Evolutionary conservation across 2,329 filamentous ascomycete genomes (phyloP), one percentile per base, ranked within the genome.

Genomic region (Sporothrix phasma): DNA sequence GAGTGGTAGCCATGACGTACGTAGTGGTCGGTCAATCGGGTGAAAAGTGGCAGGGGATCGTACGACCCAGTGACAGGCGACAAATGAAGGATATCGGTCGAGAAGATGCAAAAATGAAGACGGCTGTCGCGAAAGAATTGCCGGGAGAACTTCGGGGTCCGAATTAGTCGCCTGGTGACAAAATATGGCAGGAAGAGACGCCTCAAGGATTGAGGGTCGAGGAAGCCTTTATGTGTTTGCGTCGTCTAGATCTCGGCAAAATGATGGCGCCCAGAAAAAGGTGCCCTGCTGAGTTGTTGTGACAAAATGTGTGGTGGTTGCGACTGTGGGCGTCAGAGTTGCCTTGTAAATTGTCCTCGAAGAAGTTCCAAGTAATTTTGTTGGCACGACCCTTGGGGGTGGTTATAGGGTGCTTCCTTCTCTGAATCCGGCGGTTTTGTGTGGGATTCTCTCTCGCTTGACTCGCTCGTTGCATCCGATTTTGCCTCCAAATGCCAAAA

Each of bases 1-100:
- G 61, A 26, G 61, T 68, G 70, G 67, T 72, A 66, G 73, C 68
- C 73, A 76, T 75, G 68, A 26, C 62, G 63, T 26, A 24, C 5
- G 22, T 6, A 22, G n/a, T 31, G 5, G 29, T 39, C 31, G n/a
- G 19, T 29, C 22, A 22, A 15, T 61, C n/a, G 47, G 47, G 11
- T 13, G 29, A 8, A 26, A 51, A n/a, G 37, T 29, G 64, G 22
- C 13, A 41, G 34, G 22, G 19, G 34, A 51, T 51, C 45, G 31
- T n/a, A 46, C 54, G 37, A 43, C 37, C 17, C 15, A 15, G 39
- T 11, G 34, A 59, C 56, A 59, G 39, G 39, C 11, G 43, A 60
- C 17, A 47, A 29, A 24, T 24, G 19, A 39, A 7, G 24, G 17
- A 26, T 39, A 13, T 49, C 58, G 37, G 58, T 43, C 58, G 59